Base-by-base conservation (phyloP, 495 filamentous ascomycete genomes). In the Xylaria sp. region DNA sequence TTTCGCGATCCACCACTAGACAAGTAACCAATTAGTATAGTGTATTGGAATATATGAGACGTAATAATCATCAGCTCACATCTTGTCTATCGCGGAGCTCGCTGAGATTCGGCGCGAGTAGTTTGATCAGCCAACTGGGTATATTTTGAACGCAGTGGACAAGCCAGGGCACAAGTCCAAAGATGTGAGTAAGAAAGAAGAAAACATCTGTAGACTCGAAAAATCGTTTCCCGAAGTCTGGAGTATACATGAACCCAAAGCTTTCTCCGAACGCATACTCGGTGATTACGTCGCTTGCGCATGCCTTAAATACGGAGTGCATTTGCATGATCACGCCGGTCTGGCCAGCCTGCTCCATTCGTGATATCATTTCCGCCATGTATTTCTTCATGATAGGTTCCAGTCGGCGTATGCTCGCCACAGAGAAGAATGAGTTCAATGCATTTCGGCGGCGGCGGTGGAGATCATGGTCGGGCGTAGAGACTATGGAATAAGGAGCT, bases 201-300 rank as follows among this genome's bases (percentile, higher is more conserved):
- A 57, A 57, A 3, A 31, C 5, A 57, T 57, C 53, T 12, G 53
- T 46, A n/a, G 53, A 19, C 26, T 57, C 53, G 14, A 57, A 57
- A 12, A 24, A 57, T 17, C 26, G 26, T 0, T 12, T 26, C 5
- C 53, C 53, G 24, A 29, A 19, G 19, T 57, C 53, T 12, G 53
- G 24, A 26, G 15, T 12, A 19, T 57, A 11, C 31, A 79, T 71
- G 66, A 74, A 77, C 9, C 68, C 29, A 8, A 50, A 59, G 58
- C 69, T 68, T 11, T 72, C 71, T 29, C 69, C 78, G 29, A 77
- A 80, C 24, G 78, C 77, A 71, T 85, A 87, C 15, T 81, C 72
- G 3, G 79, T 78, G 61, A 87, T 86, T 40, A 87, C 76, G 72
- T 88, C 85, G 24, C 79, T 80, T 0, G 84, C 82, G 24, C 85